A percentile compares a stretch with the other conserved stretches of the same genome.
Evolutionary conservation across 352 stramenopile species (phyloP).

Genomic region (Proteromonas lacertae): DNA sequence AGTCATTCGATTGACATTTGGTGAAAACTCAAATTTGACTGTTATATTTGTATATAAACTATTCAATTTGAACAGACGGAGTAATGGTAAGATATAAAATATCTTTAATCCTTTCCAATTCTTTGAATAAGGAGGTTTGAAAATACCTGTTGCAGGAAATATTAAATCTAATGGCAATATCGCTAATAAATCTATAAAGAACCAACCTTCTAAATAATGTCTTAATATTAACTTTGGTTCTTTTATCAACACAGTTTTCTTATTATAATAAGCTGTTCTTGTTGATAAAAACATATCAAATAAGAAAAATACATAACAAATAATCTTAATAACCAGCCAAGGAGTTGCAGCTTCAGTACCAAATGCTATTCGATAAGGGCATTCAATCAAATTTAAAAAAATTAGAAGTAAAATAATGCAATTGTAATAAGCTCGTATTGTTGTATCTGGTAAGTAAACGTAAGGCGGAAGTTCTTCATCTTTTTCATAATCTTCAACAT

Average conservation of each 20-base stretch:
- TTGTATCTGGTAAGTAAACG: too few species aligned
- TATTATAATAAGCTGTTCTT: conserved; percentile 1
- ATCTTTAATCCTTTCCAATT: conserved; percentile 2
- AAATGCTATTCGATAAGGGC: conserved; percentile 4
- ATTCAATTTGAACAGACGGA: conserved; percentile 1
- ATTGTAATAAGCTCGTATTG: too few species aligned
- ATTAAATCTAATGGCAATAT: conserved; percentile 5
- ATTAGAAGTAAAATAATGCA: too few species aligned
- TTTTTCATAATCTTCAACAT: too few species aligned
- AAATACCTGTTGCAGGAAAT: neutral
- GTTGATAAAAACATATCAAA: conserved; percentile 4
- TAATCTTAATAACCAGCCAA: neutral
- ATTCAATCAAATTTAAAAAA: too few species aligned
- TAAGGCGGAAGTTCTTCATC: too few species aligned
- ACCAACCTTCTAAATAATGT: conserved; percentile 4
- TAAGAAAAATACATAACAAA: conserved; percentile 1
- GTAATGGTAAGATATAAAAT: conserved; percentile 1
- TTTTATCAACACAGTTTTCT: conserved; percentile 1
- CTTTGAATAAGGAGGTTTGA: neutral
- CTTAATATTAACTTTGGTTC: neutral
- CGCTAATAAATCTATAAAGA: conserved; percentile 3
- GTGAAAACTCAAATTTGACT: neutral
- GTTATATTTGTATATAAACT: neutral
- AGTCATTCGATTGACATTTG: neutral
- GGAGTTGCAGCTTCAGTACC: neutral